Conservation (phyloP, 352 stramenopile species). For the Phytophthora sojae region DNA sequence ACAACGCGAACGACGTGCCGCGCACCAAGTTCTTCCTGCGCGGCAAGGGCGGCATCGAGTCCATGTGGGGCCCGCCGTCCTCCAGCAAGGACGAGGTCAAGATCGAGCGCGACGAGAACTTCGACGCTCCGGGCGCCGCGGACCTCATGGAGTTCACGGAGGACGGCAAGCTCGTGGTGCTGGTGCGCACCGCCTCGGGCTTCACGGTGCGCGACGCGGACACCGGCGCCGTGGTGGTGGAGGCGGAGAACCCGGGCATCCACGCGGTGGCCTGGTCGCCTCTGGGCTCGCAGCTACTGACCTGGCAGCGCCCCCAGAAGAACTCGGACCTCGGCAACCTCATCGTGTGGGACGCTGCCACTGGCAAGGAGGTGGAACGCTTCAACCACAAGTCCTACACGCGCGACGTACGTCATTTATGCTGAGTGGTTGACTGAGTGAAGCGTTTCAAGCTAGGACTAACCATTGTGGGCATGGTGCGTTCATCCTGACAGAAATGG, state of each 20-base stretch:
- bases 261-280: conserved; percentile 85
- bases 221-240: conserved; percentile 60
- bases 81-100: conserved; percentile 52
- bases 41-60: conserved; percentile 77
- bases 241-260: conserved; percentile 79
- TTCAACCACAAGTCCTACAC: conserved; percentile 91
- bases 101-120: conserved; percentile 63
- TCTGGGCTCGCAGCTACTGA: conserved; percentile 83
- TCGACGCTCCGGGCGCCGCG: conserved; percentile 46
- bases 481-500: conserved; percentile 68
- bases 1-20: conserved; percentile 25
- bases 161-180: conserved; percentile 70
- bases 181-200: conserved; percentile 67
- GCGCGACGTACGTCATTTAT: conserved; percentile 62
- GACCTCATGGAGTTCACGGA: conserved; percentile 82
- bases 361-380: conserved; percentile 65
- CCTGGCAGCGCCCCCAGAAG: conserved; percentile 89
- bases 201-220: conserved; percentile 78
- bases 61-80: conserved; percentile 75
- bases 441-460: neutral
- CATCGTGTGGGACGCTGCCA: conserved; percentile 79
- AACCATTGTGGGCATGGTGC: neutral
- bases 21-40: conserved; percentile 90
- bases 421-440: neutral
- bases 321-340: conserved; percentile 79